These are phyloP conservation scores for Amaranthus cruentus DNA, from an alignment of 148 eudicot species.

Conservation along the genomic window DNA sequence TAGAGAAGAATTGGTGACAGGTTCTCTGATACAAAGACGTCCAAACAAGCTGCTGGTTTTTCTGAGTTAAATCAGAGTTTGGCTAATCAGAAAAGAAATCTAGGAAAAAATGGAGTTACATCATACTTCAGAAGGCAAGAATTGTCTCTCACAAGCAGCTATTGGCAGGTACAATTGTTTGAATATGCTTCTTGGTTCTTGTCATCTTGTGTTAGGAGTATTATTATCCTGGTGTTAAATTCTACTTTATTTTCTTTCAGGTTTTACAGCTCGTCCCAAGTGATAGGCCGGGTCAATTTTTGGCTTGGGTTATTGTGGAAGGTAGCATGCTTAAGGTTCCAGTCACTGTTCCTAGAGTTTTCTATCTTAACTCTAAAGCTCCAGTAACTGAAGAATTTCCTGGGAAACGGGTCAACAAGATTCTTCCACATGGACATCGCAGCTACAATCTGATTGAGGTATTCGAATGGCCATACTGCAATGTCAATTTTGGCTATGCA, in stretches of 20 bases:
- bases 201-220: conserved; percentile 5
- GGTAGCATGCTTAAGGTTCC: conserved; percentile 81
- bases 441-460: conserved; percentile 90
- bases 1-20: conserved; percentile 30
- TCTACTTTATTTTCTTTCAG: conserved; percentile 32
- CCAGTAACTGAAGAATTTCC: conserved; percentile 90
- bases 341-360: conserved; percentile 67
- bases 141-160: conserved; percentile 52
- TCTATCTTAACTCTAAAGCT: conserved; percentile 91
- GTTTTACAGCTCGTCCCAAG: conserved; percentile 77
- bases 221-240: conserved; percentile 17
- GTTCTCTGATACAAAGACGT: conserved; percentile 40
- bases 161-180: conserved; percentile 73
- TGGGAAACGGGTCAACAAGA: conserved; percentile 84
- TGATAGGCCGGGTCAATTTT: conserved; percentile 61
- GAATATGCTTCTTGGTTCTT: neutral
- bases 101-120: conserved; percentile 60
- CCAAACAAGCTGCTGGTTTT: conserved; percentile 34
- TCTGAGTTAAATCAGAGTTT: conserved; percentile 30
- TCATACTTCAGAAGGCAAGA: conserved; percentile 85
- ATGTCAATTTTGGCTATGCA: neutral
- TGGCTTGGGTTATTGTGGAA: conserved; percentile 81
- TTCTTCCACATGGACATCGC: conserved; percentile 88
- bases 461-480: conserved; percentile 4
- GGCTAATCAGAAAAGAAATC: conserved; percentile 34